Percentiles rank a stretch among this genome's conserved stretches.
Evolutionary conservation across 139 green algal genomes (phyloP).

Genomic region (Chlamydomonas sphaeroides): DNA sequence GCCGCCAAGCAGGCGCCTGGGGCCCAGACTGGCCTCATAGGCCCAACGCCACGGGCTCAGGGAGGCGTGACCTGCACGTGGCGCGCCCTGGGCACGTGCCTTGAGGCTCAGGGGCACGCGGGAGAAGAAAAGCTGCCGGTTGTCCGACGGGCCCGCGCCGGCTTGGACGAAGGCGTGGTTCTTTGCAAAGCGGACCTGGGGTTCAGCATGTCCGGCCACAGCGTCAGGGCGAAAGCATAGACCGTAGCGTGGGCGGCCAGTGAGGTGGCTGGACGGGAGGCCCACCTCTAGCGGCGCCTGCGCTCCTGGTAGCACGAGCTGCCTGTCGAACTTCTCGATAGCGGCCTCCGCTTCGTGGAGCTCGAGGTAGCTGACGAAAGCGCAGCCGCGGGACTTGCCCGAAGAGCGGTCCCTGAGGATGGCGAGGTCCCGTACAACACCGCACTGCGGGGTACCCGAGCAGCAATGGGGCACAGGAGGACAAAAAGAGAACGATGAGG

Average conservation of each 20-base stretch:
- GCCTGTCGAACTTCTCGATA: slow-evolving; percentile 49
- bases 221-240: too few relatives aligned
- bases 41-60: too few relatives aligned
- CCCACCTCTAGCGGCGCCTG: slow-evolving; percentile 53
- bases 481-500: too few relatives aligned
- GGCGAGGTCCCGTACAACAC: slow-evolving; percentile 27
- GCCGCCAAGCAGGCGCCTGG: too few relatives aligned
- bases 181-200: slow-evolving; percentile 61
- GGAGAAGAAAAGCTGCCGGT: slow-evolving; percentile 64
- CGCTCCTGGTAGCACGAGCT: slow-evolving; percentile 52
- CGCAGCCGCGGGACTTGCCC: slow-evolving; percentile 51
- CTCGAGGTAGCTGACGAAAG: slow-evolving; percentile 55
- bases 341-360: slow-evolving; percentile 53
- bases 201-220: too few relatives aligned
- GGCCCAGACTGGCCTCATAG: too few relatives aligned
- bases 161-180: slow-evolving; percentile 63
- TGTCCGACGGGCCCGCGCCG: slow-evolving; percentile 44
- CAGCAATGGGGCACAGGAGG: too few relatives aligned
- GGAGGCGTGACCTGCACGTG: too few relatives aligned
- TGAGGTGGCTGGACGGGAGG: too few relatives aligned
- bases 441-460: slow-evolving; percentile 52
- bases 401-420: slow-evolving; percentile 45
- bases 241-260: too few relatives aligned
- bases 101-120: neutral
- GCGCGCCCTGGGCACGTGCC: too few relatives aligned